A percentile compares a stretch with the other conserved stretches of the same genome.
Conservation (phyloP, 805 yeast genomes). For the Wickerhamomyces hampshirensis region DNA sequence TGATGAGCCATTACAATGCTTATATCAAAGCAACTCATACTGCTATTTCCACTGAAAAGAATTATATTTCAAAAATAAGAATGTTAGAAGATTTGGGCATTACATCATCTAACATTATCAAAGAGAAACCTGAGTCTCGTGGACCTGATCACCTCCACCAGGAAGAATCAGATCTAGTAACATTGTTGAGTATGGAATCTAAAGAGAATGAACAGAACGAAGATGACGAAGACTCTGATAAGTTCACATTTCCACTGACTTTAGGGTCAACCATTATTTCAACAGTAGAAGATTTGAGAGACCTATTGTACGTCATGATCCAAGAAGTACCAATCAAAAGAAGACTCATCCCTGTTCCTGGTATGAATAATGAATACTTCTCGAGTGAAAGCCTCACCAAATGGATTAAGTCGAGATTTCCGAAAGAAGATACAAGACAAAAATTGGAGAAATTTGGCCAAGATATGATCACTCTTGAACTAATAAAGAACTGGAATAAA, state of each 20-base stretch:
- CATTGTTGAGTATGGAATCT: not conserved
- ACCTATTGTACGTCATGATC: slow-evolving; percentile 8
- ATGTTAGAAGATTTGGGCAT: slow-evolving; percentile 14
- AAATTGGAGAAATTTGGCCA: slow-evolving; percentile 32
- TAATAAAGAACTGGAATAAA: slow-evolving; percentile 26
- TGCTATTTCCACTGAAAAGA: slow-evolving; percentile 8
- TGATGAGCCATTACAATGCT: slow-evolving; percentile 8
- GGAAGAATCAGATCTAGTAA: not conserved
- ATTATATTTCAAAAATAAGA: slow-evolving; percentile 11
- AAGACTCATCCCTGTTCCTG: slow-evolving; percentile 26
- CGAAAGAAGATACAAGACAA: slow-evolving; percentile 24
- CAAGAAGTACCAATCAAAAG: slow-evolving; percentile 19
- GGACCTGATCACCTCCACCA: too few relatives aligned
- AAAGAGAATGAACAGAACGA: slow-evolving; percentile 9
- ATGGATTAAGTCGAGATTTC: slow-evolving; percentile 20
- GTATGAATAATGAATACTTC: slow-evolving; percentile 27
- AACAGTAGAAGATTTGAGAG: slow-evolving; percentile 12
- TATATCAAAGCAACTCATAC: slow-evolving; percentile 11
- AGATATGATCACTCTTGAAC: slow-evolving; percentile 18
- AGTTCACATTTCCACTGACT: slow-evolving; percentile 20
- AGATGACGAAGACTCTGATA: slow-evolving; percentile 16
- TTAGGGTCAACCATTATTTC: slow-evolving; percentile 16
- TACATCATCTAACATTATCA: not conserved
- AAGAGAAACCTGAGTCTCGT: too few relatives aligned
- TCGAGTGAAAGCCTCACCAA: slow-evolving; percentile 22